phyloP scores from a whole-genome alignment of 169 alveolate genomes.

The Plasmodium knowlesi region DNA sequence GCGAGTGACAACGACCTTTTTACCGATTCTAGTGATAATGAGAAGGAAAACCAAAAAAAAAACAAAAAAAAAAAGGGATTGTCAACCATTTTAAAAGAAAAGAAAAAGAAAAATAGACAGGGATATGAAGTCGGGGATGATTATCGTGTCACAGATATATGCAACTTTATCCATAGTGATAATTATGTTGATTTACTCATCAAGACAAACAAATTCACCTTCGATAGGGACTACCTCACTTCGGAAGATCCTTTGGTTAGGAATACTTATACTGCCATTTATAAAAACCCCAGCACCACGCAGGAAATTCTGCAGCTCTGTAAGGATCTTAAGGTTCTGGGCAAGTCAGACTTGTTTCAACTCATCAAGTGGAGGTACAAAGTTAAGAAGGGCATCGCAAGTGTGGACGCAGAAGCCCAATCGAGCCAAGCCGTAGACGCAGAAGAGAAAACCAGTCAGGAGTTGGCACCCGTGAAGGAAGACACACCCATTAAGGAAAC shows the following conservation, averaged over 20 bases:
- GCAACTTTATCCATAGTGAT: constrained; percentile 83
- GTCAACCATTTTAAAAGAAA: constrained; percentile 82
- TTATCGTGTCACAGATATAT: constrained; percentile 79
- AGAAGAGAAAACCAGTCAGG: constrained; percentile 70
- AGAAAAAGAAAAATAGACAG: constrained; percentile 86
- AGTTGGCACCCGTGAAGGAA: constrained; percentile 68
- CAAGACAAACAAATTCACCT: constrained; percentile 78
- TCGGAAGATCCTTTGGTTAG: constrained; percentile 58
- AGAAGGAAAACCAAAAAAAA: constrained; percentile 26
- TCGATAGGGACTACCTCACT: constrained; percentile 65
- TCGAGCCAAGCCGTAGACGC: constrained; percentile 76
- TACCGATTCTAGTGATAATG: constrained; percentile 75
- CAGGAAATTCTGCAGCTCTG: constrained; percentile 85
- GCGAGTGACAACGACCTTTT: constrained; percentile 79
- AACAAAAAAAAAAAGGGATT: constrained; percentile 79
- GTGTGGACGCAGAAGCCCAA: neutral
- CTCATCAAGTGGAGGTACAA: constrained; percentile 91
- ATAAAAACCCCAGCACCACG: constrained; percentile 83
- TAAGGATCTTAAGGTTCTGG: constrained; percentile 89
- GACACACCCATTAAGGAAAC: constrained; percentile 77
- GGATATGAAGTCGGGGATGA: constrained; percentile 91
- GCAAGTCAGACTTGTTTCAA: constrained; percentile 88
- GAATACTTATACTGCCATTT: constrained; percentile 56
- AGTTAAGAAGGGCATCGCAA: constrained; percentile 44
- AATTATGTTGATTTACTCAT: constrained; percentile 85